Conservation (phyloP, 768 basidiomycete species). For the Crucibulum laeve region DNA sequence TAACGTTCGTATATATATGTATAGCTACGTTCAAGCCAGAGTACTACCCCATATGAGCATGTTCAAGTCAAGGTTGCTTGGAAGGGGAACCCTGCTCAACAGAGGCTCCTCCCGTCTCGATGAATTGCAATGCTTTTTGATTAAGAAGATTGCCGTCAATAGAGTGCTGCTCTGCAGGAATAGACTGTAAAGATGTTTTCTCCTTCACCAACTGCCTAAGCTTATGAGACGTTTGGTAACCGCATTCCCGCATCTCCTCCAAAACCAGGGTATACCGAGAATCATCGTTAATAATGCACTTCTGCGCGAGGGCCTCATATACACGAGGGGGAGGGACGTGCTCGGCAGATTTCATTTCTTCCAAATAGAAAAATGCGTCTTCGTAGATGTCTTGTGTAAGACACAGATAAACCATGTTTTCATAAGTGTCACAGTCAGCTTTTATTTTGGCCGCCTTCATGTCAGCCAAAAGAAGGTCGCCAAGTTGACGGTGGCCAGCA, state of each 20-base stretch:
- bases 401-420: constrained; percentile 63
- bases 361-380: constrained; percentile 85
- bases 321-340: constrained; percentile 47
- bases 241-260: constrained; percentile 66
- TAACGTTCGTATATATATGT: too few species aligned
- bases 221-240: too few species aligned
- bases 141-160: not conserved
- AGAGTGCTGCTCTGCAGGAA: not conserved
- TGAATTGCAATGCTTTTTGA: constrained; percentile 2
- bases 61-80: constrained; percentile 2
- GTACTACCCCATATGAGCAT: too few species aligned
- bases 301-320: constrained; percentile 59
- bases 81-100: not conserved
- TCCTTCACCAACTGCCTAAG: not conserved
- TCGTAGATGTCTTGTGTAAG: constrained; percentile 73
- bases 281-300: constrained; percentile 55
- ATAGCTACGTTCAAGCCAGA: too few species aligned
- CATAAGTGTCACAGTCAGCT: constrained; percentile 60
- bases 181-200: not conserved
- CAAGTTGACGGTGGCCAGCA: constrained; percentile 59
- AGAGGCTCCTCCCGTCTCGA: constrained; percentile 1
- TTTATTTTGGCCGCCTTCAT: constrained; percentile 54
- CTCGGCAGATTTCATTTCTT: constrained; percentile 74
- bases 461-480: constrained; percentile 62
- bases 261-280: constrained; percentile 58